Evolutionary conservation across 805 yeast species (phyloP), one percentile per base, ranked within the genome.

Genomic region (Yarrowia keelungensis): DNA sequence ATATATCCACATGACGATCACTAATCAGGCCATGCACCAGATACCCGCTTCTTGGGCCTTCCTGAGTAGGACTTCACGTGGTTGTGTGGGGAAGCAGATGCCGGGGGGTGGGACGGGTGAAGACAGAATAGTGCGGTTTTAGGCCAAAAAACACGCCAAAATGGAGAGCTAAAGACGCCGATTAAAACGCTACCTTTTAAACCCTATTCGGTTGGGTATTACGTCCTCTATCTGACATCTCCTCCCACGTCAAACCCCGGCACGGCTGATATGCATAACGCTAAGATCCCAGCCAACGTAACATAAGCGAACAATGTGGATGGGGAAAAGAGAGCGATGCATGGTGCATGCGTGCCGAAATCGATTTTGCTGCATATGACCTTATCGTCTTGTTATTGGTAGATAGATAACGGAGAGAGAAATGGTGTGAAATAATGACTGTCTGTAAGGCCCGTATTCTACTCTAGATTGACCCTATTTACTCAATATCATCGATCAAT

Each of bases 71-170:
- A 22, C 47, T 15, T 41, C 39, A 56, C 47, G 47, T 56, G 62
- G n/a, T 22, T 41, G 45, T 56, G 62, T 42, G 62, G 62, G 62
- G 62, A 56, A 56, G 62, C 62, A 56, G 41, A 56, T 2, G 42
- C 62, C 59, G 59, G 39, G 19, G 39, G 12, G 39, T 11, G 39
- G 39, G 10, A 10, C 39, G 5, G 39, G 39, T 38, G 39, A 38
- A 26, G 32, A 26, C 7, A n/a, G 12, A 19, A 19, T 19, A 1
- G 1, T 19, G 19, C 19, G 19, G 19, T 19, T 19, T 19, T 19
- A 2, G 12, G 22, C 47, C 1, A 19, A 26, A 26, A 5, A 26
- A 26, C 32, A 5, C 32, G 7, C 7, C 4, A 5, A 26, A 26
- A 26, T 26, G 32, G 32, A 26, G 32, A 45, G 26, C 47, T 16